These are phyloP conservation scores for Gamsiella multidivaricata DNA, from an alignment of 192 early-diverging fungal genomes.

Conservation along the genomic window DNA sequence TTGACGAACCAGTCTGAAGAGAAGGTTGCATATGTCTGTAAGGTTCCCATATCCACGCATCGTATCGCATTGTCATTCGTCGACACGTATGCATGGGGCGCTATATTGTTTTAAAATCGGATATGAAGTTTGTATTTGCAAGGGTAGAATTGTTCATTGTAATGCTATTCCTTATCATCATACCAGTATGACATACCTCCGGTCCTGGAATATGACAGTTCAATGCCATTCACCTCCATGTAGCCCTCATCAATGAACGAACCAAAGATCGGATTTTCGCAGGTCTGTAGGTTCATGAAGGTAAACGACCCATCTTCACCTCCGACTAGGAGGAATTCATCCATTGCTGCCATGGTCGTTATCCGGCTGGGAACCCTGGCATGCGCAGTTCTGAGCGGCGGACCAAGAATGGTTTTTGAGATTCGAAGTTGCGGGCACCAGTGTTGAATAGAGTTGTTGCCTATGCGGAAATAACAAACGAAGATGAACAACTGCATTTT, in stretches of 20 bases:
- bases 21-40: slow-evolving; percentile 6
- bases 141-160: background rate
- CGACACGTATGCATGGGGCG: slow-evolving; percentile 30
- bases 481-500: background rate
- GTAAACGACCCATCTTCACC: slow-evolving; percentile 38
- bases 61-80: slow-evolving; percentile 27
- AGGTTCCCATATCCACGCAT: slow-evolving; percentile 24
- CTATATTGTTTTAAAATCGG: slow-evolving; percentile 4
- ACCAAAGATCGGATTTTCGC: slow-evolving; percentile 18
- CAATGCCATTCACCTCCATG: slow-evolving; percentile 40
- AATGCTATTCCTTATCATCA: too few species aligned
- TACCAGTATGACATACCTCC: slow-evolving; percentile 29
- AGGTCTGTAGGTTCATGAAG: slow-evolving; percentile 35
- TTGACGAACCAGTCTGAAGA: slow-evolving; percentile 32
- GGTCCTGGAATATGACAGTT: slow-evolving; percentile 37
- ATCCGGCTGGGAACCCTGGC: slow-evolving; percentile 1
- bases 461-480: slow-evolving; percentile 22
- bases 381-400: slow-evolving; percentile 12
- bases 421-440: slow-evolving; percentile 59
- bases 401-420: slow-evolving; percentile 42
- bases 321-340: slow-evolving; percentile 23
- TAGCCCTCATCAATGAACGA: slow-evolving; percentile 10
- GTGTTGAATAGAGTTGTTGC: slow-evolving; percentile 50
- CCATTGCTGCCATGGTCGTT: slow-evolving; percentile 43
- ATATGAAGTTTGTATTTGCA: background rate